Base-by-base conservation (phyloP, 306 rosid genomes). In the Lathyrus aphaca region DNA sequence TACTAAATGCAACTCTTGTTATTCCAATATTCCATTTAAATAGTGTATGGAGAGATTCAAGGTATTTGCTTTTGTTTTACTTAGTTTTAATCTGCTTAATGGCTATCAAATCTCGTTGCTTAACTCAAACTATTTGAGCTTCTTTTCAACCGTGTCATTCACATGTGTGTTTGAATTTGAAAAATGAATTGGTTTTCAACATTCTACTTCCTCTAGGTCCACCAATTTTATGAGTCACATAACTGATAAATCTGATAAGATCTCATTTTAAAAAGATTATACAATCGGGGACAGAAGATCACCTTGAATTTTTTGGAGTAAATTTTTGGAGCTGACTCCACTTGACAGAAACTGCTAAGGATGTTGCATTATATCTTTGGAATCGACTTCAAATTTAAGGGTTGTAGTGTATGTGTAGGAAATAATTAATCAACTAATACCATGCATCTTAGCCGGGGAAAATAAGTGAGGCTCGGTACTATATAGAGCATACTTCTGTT, bases 21-120 rank as follows among this genome's bases (percentile, higher is more conserved):
- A 88, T 93, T 82, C 98, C 98, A 72, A 90, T 88, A 70, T 93
- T 93, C 77, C 98, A 93, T 84, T 86, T 93, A 57, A 93, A 93
- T 73, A 93, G 98, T 69, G 98, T 93, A 46, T 93, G 98, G 98
- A 85, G 89, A 78, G 98, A 93, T 81, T 88, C 92, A 19, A 93
- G 97, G 98, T 93, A 77, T 21, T 65, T 75, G 18, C 17, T 19
- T 16, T 46, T 74, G 35, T 16, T 46, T 9, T 62, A 25, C 74
- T 54, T 61, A 72, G 10, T 60, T 60, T 54, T 44, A 32, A 68
- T 35, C 39, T 35, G 39, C 39, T 64, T 69, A 39, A 17, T 10
- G 43, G 27, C 60, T 77, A 39, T 57, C 48, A 3, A 64, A 43
- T 37, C 39, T 50, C 61, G 57, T 43, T 32, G 53, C 15, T 59